Conservation (phyloP, 306 rosid genomes). For the Hippophae gyantsensis region DNA sequence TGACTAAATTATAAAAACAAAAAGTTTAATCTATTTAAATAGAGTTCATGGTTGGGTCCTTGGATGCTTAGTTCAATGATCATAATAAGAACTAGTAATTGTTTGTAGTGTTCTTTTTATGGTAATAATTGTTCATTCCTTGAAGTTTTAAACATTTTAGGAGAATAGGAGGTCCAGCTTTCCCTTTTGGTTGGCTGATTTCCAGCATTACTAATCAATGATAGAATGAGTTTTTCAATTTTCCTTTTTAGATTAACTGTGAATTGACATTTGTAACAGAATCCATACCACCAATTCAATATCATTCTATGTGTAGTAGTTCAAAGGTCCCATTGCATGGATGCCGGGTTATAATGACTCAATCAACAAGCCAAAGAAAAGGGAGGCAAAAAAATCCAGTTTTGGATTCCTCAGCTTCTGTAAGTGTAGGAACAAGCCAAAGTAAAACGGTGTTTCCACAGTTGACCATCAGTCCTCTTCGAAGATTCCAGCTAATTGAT, state of each 20-base stretch:
- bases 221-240: not conserved
- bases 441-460: constrained; percentile 38
- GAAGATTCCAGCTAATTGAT: constrained; percentile 66
- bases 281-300: constrained; percentile 20
- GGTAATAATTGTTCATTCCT: too few relatives aligned
- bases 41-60: not conserved
- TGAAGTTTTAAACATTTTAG: too few relatives aligned
- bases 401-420: constrained; percentile 32
- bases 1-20: not conserved
- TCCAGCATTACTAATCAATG: not conserved
- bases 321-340: constrained; percentile 62
- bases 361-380: constrained; percentile 24
- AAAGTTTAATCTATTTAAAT: not conserved
- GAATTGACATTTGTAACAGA: constrained; percentile 15
- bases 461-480: constrained; percentile 65
- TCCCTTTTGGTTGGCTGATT: not conserved
- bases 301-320: constrained; percentile 47
- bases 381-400: constrained; percentile 33
- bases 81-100: too few relatives aligned
- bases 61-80: not conserved
- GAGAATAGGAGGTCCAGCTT: not conserved
- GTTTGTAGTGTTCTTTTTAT: too few relatives aligned
- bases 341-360: constrained; percentile 31
- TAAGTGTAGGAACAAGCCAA: constrained; percentile 22
- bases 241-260: not conserved